Evolutionary conservation across 345 rosid species (phyloP).

Genomic region (Mercurialis annua): DNA sequence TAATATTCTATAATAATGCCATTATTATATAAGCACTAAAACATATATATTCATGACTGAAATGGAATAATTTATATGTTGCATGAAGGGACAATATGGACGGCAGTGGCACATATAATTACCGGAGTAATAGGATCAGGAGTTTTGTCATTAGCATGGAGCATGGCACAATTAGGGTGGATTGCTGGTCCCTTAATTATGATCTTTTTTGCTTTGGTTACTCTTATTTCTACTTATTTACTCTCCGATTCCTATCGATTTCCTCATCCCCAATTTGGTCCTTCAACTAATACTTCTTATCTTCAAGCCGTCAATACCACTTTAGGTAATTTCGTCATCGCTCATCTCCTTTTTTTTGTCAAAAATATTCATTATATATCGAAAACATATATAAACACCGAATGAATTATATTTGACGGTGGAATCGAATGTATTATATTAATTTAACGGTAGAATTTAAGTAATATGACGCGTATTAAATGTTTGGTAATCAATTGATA

Average conservation of each 20-base stretch:
- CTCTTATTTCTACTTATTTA: slow-evolving; percentile 20
- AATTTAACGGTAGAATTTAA: no score
- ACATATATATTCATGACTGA: no score
- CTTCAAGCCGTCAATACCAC: slow-evolving; percentile 30
- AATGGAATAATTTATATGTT: no score
- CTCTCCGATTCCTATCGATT: slow-evolving; percentile 22
- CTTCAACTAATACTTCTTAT: slow-evolving; percentile 28
- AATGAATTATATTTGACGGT: no score
- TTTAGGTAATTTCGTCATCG: slow-evolving; percentile 22
- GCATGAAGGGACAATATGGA: slow-evolving; percentile 39
- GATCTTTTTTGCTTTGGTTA: slow-evolving; percentile 13
- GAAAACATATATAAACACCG: background rate
- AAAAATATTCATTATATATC: background rate
- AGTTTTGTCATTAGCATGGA: slow-evolving; percentile 36
- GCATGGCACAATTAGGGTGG: slow-evolving; percentile 33
- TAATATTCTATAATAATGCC: no score
- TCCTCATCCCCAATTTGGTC: slow-evolving; percentile 24
- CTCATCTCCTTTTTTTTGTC: background rate
- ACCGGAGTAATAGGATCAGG: slow-evolving; percentile 57
- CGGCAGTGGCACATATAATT: slow-evolving; percentile 50
- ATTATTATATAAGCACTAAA: no score
- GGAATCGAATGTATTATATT: no score
- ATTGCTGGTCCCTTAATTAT: slow-evolving; percentile 26
- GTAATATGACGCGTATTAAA: no score
- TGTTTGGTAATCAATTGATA: no score